These are phyloP conservation scores for Moesziomyces aphidis DNA, from an alignment of 1,284 basidiomycete genomes.

Conservation along the genomic window DNA sequence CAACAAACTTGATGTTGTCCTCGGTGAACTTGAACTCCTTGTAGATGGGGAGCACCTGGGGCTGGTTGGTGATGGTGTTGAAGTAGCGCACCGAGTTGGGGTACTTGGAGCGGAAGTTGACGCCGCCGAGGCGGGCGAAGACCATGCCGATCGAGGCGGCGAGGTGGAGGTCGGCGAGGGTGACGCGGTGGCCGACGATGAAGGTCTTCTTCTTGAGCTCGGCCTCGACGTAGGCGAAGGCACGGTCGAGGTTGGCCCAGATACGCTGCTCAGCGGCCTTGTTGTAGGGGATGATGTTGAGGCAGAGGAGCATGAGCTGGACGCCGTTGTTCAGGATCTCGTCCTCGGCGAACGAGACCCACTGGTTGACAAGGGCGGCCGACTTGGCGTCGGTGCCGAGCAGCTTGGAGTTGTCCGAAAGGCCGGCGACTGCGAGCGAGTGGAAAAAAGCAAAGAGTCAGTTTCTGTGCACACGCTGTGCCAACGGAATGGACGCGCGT, in stretches of 20 bases:
- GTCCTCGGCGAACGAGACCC: constrained; percentile 75
- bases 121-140: constrained; percentile 49
- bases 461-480: not conserved
- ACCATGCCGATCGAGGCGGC: constrained; percentile 70
- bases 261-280: constrained; percentile 74
- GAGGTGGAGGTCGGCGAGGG: constrained; percentile 85
- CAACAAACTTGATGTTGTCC: constrained; percentile 78
- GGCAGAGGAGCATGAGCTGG: constrained; percentile 42
- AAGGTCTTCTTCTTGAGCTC: constrained; percentile 85
- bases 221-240: constrained; percentile 77
- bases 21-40: constrained; percentile 74
- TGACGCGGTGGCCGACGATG: constrained; percentile 93
- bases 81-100: constrained; percentile 85
- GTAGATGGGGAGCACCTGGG: constrained; percentile 54
- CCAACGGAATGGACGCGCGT: not conserved
- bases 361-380: constrained; percentile 77
- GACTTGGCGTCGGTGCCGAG: constrained; percentile 73
- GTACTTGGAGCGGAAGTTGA: constrained; percentile 62
- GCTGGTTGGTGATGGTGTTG: constrained; percentile 78
- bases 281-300: constrained; percentile 64
- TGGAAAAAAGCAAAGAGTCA: constrained; percentile 11
- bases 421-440: constrained; percentile 74
- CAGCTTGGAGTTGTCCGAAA: constrained; percentile 78
- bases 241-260: constrained; percentile 68
- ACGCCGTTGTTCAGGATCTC: constrained; percentile 70